Evolutionary conservation across 2,329 filamentous ascomycete genomes (phyloP).

Genomic region (Furcasterigmium sp.): DNA sequence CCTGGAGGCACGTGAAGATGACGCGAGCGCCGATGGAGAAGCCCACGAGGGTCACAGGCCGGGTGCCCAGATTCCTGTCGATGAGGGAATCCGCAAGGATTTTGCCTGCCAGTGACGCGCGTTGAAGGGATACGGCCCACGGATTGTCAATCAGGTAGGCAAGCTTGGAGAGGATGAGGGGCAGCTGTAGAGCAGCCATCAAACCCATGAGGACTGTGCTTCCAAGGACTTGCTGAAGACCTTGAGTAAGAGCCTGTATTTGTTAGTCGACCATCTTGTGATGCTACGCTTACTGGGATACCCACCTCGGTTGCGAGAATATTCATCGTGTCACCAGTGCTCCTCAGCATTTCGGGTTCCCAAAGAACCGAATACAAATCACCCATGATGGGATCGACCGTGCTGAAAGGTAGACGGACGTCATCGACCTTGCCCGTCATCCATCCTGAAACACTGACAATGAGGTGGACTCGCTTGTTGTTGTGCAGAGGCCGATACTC

Average conservation of each 20-base stretch:
- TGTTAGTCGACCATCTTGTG: conserved; percentile 16
- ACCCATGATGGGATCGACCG: conserved; percentile 95
- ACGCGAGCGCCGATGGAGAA: conserved; percentile 91
- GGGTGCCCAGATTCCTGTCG: conserved; percentile 82
- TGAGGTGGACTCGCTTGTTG: conserved; percentile 94
- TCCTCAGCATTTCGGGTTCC: conserved; percentile 97
- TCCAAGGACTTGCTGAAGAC: conserved; percentile 89
- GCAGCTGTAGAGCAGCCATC: conserved; percentile 91
- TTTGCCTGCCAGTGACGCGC: conserved; percentile 81
- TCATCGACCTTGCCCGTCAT: conserved; percentile 98
- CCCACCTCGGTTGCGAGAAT: conserved; percentile 92
- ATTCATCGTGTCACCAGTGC: conserved; percentile 98
- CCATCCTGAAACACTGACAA: conserved; percentile 94
- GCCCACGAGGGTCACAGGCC: conserved; percentile 88
- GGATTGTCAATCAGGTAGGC: conserved; percentile 97
- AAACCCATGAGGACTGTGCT: conserved; percentile 82
- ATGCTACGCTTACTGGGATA: conserved; percentile 20
- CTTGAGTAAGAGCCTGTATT: conserved; percentile 83
- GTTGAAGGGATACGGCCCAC: conserved; percentile 92
- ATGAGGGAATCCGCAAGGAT: conserved; percentile 93
- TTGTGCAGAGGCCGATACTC: conserved; percentile 96
- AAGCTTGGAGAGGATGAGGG: conserved; percentile 86
- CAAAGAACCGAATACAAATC: conserved; percentile 95
- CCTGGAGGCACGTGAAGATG: conserved; percentile 85
- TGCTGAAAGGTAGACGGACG: conserved; percentile 91